Base-by-base conservation (phyloP, 2,329 filamentous ascomycete species). In the Pseudohalonectria lignicola region DNA sequence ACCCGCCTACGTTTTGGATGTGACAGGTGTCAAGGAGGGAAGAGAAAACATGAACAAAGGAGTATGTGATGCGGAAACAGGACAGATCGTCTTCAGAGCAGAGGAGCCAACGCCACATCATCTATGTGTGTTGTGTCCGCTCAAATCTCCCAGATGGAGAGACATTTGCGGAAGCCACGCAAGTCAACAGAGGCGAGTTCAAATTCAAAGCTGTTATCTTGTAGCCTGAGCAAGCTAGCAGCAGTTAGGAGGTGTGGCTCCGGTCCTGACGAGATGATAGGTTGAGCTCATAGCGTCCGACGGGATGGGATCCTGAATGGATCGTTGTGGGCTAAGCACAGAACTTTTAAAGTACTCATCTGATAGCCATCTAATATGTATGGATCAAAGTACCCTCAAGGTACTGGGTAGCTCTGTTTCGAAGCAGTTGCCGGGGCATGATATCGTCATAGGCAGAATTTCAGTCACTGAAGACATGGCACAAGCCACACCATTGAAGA, bases 381-480 rank as follows among this genome's bases (percentile, higher is more conserved):
- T n/a, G n/a, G n/a, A n/a, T n/a, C n/a, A n/a, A n/a, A n/a, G n/a
- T n/a, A n/a, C n/a, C n/a, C n/a, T n/a, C n/a, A n/a, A n/a, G n/a
- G n/a, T n/a, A n/a, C n/a, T n/a, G n/a, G n/a, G n/a, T n/a, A n/a
- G n/a, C n/a, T n/a, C 10, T 32, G 29, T 37, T 25, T 26, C 36
- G 19, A 23, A 23, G 26, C 20, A 19, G 41, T 45, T 43, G 41
- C 38, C 37, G 37, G 46, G 48, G 46, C 47, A 53, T 51, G 50
- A 53, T 52, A 50, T 51, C 46, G 49, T 53, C 49, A 52, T 52
- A 40, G 39, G 35, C 31, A 37, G 29, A 34, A 21, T 34, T 26
- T 26, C 8, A 26, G 23, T 8, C 34, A 36, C 23, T 20, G 25
- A 19, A 21, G 19, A 35, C 16, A 13, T 4, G 33, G 17, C 15